Percentiles rank a stretch among this genome's conserved stretches.
Conservation (phyloP, 2,329 filamentous ascomycete genomes). For the Pseudogymnoascus sp. region DNA sequence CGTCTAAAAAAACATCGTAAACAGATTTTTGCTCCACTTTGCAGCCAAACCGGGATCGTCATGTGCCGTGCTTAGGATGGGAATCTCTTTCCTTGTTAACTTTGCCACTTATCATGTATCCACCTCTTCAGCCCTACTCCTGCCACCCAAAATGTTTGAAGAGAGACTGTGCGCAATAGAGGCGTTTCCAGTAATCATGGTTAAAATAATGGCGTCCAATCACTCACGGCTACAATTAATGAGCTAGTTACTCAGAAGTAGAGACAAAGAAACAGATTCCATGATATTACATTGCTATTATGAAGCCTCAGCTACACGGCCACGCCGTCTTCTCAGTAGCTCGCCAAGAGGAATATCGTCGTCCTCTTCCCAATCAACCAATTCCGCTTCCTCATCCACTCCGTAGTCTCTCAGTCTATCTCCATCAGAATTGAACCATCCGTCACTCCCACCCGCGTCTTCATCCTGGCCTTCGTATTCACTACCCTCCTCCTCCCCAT, state of each 20-base stretch:
- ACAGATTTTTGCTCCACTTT: background rate
- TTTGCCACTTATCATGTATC: background rate
- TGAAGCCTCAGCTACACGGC: background rate
- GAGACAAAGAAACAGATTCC: background rate
- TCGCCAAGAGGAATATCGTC: slow-evolving; percentile 65
- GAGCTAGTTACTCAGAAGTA: background rate
- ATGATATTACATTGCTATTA: background rate
- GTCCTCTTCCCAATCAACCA: slow-evolving; percentile 37
- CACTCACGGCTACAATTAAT: background rate
- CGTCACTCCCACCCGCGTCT: slow-evolving; percentile 41
- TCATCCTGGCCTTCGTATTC: slow-evolving; percentile 27
- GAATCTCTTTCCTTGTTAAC: background rate
- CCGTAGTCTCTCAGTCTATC: slow-evolving; percentile 70
- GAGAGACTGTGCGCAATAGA: background rate
- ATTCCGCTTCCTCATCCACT: slow-evolving; percentile 68
- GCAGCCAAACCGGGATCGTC: background rate
- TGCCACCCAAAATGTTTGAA: background rate
- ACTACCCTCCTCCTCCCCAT: slow-evolving; percentile 20
- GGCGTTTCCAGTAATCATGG: background rate
- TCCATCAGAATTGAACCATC: slow-evolving; percentile 70
- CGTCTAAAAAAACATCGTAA: background rate
- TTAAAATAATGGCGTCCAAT: background rate
- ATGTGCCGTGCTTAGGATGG: background rate
- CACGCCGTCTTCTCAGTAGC: slow-evolving; percentile 49
- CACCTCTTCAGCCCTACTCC: background rate